These are phyloP conservation scores for Ophiorrhiza pumila DNA, from an alignment of 257 asterid species.

Conservation along the genomic window DNA sequence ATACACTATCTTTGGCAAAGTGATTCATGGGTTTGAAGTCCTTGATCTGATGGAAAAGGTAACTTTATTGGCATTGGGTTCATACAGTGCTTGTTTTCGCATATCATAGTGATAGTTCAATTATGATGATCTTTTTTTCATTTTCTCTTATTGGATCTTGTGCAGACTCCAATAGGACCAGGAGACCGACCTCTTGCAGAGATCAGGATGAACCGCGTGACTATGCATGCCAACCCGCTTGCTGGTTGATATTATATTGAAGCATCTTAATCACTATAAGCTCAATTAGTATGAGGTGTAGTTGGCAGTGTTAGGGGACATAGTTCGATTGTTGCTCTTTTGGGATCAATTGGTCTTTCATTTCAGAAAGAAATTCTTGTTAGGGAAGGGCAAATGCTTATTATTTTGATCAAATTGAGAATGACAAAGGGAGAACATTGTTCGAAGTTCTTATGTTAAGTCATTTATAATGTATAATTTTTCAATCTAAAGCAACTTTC, in stretches of 20 bases:
- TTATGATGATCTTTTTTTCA: not conserved
- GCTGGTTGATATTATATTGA: constrained; percentile 47
- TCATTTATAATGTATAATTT: not conserved
- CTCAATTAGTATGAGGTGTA: not conserved
- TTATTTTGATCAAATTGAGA: too few relatives aligned
- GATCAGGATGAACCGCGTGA: constrained; percentile 84
- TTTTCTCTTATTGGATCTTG: constrained; percentile 14
- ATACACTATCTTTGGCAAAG: constrained; percentile 91
- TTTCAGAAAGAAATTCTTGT: not conserved
- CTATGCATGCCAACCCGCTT: constrained; percentile 93
- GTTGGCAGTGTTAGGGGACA: not conserved
- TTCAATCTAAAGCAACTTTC: too few relatives aligned
- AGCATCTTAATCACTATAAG: not conserved
- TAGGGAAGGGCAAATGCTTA: too few relatives aligned
- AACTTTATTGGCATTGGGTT: not conserved
- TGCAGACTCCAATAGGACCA: constrained; percentile 90
- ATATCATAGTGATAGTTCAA: not conserved
- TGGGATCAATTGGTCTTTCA: not conserved
- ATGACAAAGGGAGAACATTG: not conserved
- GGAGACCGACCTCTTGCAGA: constrained; percentile 90
- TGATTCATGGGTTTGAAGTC: constrained; percentile 93
- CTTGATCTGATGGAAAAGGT: constrained; percentile 99
- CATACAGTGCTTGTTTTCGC: too few relatives aligned
- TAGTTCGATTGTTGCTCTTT: not conserved
- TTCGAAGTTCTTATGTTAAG: not conserved